Conservation (phyloP, 2,329 filamentous ascomycete genomes). For the Conoideocrella luteorostrata region DNA sequence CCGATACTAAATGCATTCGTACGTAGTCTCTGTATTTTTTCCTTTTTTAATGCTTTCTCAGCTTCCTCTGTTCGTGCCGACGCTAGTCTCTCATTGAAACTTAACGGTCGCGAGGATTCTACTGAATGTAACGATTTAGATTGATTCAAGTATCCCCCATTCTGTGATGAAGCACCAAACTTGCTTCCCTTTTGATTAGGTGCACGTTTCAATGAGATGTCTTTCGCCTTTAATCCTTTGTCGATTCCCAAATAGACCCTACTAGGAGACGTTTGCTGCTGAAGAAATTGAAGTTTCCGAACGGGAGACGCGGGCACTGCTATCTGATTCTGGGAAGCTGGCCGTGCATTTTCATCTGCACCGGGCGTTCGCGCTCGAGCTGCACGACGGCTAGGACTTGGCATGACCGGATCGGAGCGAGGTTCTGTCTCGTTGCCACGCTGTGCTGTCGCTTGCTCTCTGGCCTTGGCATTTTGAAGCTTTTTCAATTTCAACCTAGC, state of each 20-base stretch:
- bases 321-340: constrained; percentile 34
- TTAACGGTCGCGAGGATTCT: constrained; percentile 34
- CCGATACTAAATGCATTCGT: constrained; percentile 52
- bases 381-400: constrained; percentile 15
- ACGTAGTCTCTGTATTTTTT: constrained; percentile 46
- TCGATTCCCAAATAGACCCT: constrained; percentile 81
- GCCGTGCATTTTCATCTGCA: constrained; percentile 14
- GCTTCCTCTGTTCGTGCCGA: constrained; percentile 56
- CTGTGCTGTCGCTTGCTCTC: constrained; percentile 13
- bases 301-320: constrained; percentile 75
- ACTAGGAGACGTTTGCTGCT: constrained; percentile 66
- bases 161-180: constrained; percentile 13
- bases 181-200: constrained; percentile 35
- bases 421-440: constrained; percentile 15
- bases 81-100: constrained; percentile 82
- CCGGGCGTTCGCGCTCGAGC: constrained; percentile 21
- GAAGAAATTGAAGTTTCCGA: constrained; percentile 44
- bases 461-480: constrained; percentile 54
- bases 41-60: constrained; percentile 41
- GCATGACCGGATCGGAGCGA: constrained; percentile 14
- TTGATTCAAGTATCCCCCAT: constrained; percentile 38
- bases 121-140: constrained; percentile 31
- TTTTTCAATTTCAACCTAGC: constrained; percentile 83
- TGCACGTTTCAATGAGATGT: constrained; percentile 77
- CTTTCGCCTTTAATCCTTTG: constrained; percentile 72